Evolutionary conservation across 306 rosid genomes (phyloP), one percentile per base, ranked within the genome.

Genomic region (Sphenostylis stenocarpa): DNA sequence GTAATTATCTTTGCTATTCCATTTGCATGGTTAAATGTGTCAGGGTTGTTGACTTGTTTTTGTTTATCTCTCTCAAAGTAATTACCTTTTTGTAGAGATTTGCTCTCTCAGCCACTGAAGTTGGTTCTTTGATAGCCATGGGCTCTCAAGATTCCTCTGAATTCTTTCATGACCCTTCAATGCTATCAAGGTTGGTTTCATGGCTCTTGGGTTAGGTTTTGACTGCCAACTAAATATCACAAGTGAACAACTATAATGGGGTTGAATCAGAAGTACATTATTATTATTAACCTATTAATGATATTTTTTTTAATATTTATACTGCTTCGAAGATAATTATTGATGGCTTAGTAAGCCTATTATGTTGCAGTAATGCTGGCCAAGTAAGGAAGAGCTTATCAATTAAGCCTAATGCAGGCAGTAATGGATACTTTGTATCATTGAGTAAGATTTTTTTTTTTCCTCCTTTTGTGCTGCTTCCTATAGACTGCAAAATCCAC

Each of bases 321-420:
- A 44, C 67, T 44, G 56, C 72, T 52, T 57, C 10, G 66, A 76
- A 67, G 62, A 61, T 67, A 47, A 14, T 38, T 76, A n/a, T 60
- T 78, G 69, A 67, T 74, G 44, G 43, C 77, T 81, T 70, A 56
- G 69, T 71, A 58, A 83, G 72, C 52, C 65, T 36, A 61, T 48
- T 69, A 34, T 85, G 77, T 67, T 87, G 84, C 89, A 94, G 98
- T 75, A 86, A 92, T 83, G 93, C 98, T 74, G 98, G 98, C 33
- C 97, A 92, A 90, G 93, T 92, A 69, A 87, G 96, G 89, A 94
- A 94, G 86, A 94, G 82, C 83, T 83, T 94, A 81, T 80, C 97
- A 3, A 89, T 94, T 79, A 92, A 91, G 89, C 83, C 95, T 66
- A 87, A 87, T 76, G 72, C 87, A 21, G 89, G 82, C 66, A 85